Conservation (phyloP, 768 basidiomycete species). For the Lactarius tabidus region DNA sequence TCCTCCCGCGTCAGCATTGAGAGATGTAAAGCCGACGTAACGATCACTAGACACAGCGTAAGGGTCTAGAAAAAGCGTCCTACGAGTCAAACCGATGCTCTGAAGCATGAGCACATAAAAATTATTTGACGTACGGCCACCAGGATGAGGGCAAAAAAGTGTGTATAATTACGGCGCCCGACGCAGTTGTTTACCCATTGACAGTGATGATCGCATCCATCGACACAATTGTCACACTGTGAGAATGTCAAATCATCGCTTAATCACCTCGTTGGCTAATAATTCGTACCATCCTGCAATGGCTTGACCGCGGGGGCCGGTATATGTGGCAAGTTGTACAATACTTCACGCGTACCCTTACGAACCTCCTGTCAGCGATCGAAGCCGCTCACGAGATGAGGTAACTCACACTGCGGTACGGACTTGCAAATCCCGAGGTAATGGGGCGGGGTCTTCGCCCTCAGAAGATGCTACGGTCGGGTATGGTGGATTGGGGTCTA, state of each 20-base stretch:
- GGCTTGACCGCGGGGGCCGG: conserved; percentile 89
- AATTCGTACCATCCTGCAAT: conserved; percentile 82
- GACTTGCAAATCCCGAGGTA: conserved; percentile 80
- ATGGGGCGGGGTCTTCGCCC: conserved; percentile 55
- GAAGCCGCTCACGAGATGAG: background rate
- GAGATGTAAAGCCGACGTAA: conserved; percentile 81
- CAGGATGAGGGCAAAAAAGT: conserved; percentile 84
- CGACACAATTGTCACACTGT: conserved; percentile 96
- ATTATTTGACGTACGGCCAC: conserved; percentile 53
- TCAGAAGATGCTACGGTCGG: conserved; percentile 60
- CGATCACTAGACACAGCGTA: conserved; percentile 69
- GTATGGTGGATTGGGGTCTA: conserved; percentile 84
- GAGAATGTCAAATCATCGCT: background rate
- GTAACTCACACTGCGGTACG: conserved; percentile 65
- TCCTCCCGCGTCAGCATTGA: conserved; percentile 57
- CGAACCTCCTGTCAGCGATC: conserved; percentile 4
- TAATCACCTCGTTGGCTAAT: background rate
- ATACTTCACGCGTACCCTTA: conserved; percentile 86
- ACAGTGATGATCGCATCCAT: conserved; percentile 90
- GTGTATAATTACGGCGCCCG: conserved; percentile 90
- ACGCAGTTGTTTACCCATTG: conserved; percentile 95
- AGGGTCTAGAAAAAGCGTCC: conserved; percentile 47
- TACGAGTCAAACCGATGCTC: conserved; percentile 15
- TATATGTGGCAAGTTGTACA: conserved; percentile 92
- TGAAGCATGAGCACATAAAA: conserved; percentile 14